A percentile compares a stretch with the other conserved stretches of the same genome.
Evolutionary conservation across 2,329 filamentous ascomycete species (phyloP).

Genomic region (Reticulascus tulasneorum): DNA sequence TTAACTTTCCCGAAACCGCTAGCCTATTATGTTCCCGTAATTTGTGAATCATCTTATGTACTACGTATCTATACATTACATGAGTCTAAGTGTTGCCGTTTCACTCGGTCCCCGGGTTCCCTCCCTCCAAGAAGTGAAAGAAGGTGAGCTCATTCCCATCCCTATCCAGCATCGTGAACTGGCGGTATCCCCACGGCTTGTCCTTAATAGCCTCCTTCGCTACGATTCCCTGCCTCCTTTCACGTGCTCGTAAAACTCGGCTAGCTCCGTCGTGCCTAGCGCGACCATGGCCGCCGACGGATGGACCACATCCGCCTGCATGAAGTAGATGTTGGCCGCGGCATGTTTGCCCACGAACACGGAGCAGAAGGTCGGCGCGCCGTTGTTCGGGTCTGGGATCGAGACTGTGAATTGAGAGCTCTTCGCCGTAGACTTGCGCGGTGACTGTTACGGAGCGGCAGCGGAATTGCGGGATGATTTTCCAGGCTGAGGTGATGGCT

Average conservation of each 20-base stretch:
- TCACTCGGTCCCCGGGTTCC: conserved; percentile 7
- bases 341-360: conserved; percentile 1
- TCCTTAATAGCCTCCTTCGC: conserved; percentile 1
- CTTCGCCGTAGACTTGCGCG: conserved; percentile 1
- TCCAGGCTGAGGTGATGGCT: conserved; percentile 7
- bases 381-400: not conserved
- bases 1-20: no score
- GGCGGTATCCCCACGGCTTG: conserved; percentile 3
- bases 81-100: no score
- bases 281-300: conserved; percentile 1
- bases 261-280: conserved; percentile 3
- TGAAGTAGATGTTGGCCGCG: conserved; percentile 10
- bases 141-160: conserved; percentile 3
- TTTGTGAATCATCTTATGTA: no score
- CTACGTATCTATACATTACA: no score
- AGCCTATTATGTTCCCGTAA: no score
- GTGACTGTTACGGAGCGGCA: conserved; percentile 3
- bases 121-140: conserved; percentile 7
- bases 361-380: conserved; percentile 5
- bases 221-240: not conserved
- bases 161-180: conserved; percentile 5
- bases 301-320: not conserved
- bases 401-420: conserved; percentile 2
- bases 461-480: conserved; percentile 6
- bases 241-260: not conserved